Evolutionary conservation across 257 asterid genomes (phyloP), one percentile per base, ranked within the genome.

Genomic region (Sherardia arvensis): DNA sequence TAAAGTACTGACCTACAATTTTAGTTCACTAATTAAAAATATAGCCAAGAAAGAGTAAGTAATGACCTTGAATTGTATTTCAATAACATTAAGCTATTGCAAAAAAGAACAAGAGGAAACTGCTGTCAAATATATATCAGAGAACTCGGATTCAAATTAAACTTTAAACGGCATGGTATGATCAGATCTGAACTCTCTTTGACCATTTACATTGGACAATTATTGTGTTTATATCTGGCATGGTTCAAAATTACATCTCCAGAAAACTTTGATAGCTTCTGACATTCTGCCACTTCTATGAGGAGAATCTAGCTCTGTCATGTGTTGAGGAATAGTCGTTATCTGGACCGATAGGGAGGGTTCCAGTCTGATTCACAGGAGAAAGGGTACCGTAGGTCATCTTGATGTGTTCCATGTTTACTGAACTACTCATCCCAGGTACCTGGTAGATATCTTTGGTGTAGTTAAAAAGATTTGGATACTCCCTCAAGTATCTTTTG

Each of bases 381-480:
- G 94, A 86, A 74, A 87, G 97, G 73, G 94, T 85, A 57, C 93
- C 85, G 61, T 87, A 93, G 59, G 82, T 95, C 74, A 75, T 93
- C 84, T 85, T 93, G 63, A 93, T 85, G 83, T 90, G 96, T 45
- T 73, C 92, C 97, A 87, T 87, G 69, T 87, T 72, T 21, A 93
- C 97, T 0, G 96, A 72, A 78, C 92, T 76, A 60, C 86, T 73
- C 33, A 87, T 76, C 34, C 97, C 92, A 0, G 87, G 87, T 61
- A 83, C 71, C 70, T 93, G 99, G 75, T 75, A 87, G 66, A 93
- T 69, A 62, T 93, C 99, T 72, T 87, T 93, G 45, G 87, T 85
- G 90, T 81, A 84, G 68, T 90, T 87, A 75, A 89, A 90, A 70
- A 87, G 70, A 72, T 85, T 85, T 17, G 90, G 90, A 77, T 81